A percentile compares a stretch with the other conserved stretches of the same genome.
These are phyloP conservation scores for Entrophospora sp. DNA, from an alignment of 192 early-diverging fungal species.

Conservation along the genomic window DNA sequence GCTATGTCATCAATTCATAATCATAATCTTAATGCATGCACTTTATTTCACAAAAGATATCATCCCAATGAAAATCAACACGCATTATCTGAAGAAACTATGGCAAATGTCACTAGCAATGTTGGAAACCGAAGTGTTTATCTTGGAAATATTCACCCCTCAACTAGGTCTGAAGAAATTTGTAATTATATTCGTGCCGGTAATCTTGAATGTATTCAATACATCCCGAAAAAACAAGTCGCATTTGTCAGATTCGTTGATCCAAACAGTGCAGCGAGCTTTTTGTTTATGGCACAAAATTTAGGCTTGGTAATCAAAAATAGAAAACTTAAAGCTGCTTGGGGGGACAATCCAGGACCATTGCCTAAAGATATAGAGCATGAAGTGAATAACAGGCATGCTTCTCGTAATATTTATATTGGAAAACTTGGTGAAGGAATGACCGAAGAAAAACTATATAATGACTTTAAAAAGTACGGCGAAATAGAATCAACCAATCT, in stretches of 20 bases:
- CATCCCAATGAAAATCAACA: too few relatives aligned
- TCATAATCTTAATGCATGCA: too few relatives aligned
- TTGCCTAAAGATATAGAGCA: conserved; percentile 52
- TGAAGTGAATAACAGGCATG: too few relatives aligned
- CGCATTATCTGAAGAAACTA: conserved; percentile 3
- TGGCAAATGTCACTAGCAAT: conserved; percentile 15
- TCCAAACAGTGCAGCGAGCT: conserved; percentile 48
- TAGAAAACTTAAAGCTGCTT: conserved; percentile 66
- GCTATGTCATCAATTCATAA: conserved; percentile 6
- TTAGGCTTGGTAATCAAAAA: conserved; percentile 60
- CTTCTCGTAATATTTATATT: too few relatives aligned
- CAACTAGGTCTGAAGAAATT: conserved; percentile 67
- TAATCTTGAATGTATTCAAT: conserved; percentile 65
- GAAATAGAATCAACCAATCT: conserved; percentile 69
- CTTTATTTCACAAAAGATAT: too few relatives aligned
- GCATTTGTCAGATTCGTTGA: conserved; percentile 80
- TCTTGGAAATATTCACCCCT: conserved; percentile 64
- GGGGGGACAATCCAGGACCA: conserved; percentile 58
- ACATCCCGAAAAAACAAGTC: conserved; percentile 63
- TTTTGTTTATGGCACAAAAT: conserved; percentile 45
- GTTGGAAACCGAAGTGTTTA: conserved; percentile 67
- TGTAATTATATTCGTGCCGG: conserved; percentile 83
- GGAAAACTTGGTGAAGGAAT: too few relatives aligned
- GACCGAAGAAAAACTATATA: too few relatives aligned
- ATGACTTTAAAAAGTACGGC: conserved; percentile 72